These are phyloP conservation scores for Mortierella claussenii DNA, from an alignment of 192 early-diverging fungal genomes.

Conservation along the genomic window DNA sequence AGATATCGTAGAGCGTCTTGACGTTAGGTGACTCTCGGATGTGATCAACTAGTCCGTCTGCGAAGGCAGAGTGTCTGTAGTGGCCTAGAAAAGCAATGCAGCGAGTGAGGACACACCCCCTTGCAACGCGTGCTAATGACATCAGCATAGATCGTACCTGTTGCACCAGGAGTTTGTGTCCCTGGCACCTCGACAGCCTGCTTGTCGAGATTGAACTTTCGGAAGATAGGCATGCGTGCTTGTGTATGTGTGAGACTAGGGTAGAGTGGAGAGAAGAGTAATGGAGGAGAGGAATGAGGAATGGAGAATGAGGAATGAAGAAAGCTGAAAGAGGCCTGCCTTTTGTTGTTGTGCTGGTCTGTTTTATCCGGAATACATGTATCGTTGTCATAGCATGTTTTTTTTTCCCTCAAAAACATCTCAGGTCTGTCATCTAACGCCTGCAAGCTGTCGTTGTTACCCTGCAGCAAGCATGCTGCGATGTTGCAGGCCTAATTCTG, in stretches of 20 bases:
- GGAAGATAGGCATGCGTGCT: conserved; percentile 11
- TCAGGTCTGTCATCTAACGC: no score
- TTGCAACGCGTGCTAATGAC: neutral
- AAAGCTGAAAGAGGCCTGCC: conserved; percentile 9
- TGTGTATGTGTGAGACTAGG: neutral
- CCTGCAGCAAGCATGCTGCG: no score
- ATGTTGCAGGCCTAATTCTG: no score
- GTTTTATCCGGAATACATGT: no score
- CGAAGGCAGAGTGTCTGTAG: conserved; percentile 6
- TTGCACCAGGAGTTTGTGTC: conserved; percentile 54
- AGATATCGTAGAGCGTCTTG: conserved; percentile 50
- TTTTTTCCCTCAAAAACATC: no score
- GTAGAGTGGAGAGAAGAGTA: neutral
- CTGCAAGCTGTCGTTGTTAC: no score
- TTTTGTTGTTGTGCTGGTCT: no score
- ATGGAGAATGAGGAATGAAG: conserved; percentile 1
- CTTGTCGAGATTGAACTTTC: conserved; percentile 47
- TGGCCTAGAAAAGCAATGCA: conserved; percentile 12
- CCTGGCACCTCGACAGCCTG: conserved; percentile 57
- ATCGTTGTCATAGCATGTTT: no score
- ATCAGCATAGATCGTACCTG: conserved; percentile 38
- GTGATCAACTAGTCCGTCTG: conserved; percentile 9
- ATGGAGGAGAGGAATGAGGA: neutral
- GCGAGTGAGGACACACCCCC: no score
- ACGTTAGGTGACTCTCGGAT: conserved; percentile 16